Evolutionary conservation across 371 early-diverging fungal species (phyloP), one percentile per base, ranked within the genome.

Genomic region (Nematocida ironsii): DNA sequence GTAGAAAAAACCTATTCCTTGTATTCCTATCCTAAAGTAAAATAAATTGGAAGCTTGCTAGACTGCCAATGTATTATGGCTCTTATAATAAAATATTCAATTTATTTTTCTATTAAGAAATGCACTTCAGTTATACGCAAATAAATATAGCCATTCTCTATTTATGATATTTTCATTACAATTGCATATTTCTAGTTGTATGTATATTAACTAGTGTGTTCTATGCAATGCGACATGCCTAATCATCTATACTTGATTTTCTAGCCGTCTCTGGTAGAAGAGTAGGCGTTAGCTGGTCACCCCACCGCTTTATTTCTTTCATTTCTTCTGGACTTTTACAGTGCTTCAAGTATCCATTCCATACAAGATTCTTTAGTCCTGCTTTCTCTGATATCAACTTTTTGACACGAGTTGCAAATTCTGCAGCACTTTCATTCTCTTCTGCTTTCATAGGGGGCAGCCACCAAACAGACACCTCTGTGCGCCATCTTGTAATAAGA

Each of bases 261-360:
- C 64, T 39, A 39, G 27, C 64, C 11, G 64, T 1, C 11, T 9
- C 44, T 9, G 45, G 16, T 23, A 42, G 42, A 64, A 73, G 67
- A 18, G 67, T 42, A 20, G 62, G 73, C 1, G 62, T 50, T 7
- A 40, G 40, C 13, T 40, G 67, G 5, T 58, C 76, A 16, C 70
- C 80, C 42, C 57, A 70, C 5, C 40, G 18, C 13, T 42, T 48
- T 57, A 78, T 70, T 33, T 57, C 73, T 42, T 86, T 86, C 68
- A 84, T 83, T 48, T 87, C 88, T 66, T 84, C 83, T n/a, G 86
- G 66, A n/a, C 82, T 82, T 40, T 82, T 84, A 42, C 80, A 76
- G 72, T 86, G 86, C 84, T 91, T 91, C 70, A 90, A 87, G 82
- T 90, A 91, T 2, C 91, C 91, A 75, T 90, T 90, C 91, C 91